Conservation (phyloP, 768 basidiomycete genomes). For the Rhodotorula taiwanensis region DNA sequence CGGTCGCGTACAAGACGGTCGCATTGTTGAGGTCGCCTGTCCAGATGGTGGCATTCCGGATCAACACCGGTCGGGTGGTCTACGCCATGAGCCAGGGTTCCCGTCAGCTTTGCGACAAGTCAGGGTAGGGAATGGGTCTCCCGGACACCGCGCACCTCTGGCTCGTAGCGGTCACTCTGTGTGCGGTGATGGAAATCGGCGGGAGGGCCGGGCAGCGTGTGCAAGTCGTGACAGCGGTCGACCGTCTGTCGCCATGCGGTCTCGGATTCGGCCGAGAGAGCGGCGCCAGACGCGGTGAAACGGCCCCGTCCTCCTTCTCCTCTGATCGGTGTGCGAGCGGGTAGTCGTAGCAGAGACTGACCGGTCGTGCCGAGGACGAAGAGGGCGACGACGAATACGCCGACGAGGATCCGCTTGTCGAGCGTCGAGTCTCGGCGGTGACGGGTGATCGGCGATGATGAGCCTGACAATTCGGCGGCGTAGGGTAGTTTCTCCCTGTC, state of each 20-base stretch:
- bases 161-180: constrained; percentile 43
- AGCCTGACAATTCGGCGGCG: background rate
- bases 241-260: constrained; percentile 32
- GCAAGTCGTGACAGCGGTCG: constrained; percentile 43
- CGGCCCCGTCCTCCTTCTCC: rapidly evolving
- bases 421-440: constrained; percentile 22
- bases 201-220: constrained; percentile 37
- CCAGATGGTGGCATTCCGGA: constrained; percentile 72
- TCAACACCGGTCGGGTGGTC: constrained; percentile 54
- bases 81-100: background rate
- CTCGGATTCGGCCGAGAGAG: background rate
- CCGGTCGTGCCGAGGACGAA: background rate
- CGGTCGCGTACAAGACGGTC: constrained; percentile 54
- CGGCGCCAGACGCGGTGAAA: background rate
- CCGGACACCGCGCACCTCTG: constrained; percentile 3
- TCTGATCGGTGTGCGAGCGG: background rate
- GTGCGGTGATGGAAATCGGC: constrained; percentile 35
- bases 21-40: constrained; percentile 60
- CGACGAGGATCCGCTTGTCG: constrained; percentile 22
- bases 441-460: constrained; percentile 37
- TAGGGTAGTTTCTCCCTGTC: background rate
- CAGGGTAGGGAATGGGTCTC: background rate
- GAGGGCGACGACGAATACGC: constrained; percentile 33
- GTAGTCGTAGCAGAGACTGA: background rate
- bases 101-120: background rate